These are phyloP conservation scores for Senna tora DNA, from an alignment of 306 rosid genomes.

Conservation along the genomic window DNA sequence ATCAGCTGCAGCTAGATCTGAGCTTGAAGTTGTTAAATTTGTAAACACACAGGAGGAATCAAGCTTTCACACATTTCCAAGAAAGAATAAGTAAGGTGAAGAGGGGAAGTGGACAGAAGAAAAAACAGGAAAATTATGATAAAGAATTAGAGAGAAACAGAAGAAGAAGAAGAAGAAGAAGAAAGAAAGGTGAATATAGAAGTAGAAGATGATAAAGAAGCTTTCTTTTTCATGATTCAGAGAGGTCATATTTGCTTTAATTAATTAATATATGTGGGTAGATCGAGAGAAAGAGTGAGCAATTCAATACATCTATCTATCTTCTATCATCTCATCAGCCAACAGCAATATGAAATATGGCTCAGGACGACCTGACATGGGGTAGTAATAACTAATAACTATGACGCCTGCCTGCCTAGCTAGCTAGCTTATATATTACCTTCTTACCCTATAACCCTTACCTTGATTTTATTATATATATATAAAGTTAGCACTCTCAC, in stretches of 20 bases:
- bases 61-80: conserved; percentile 33
- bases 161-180: conserved; percentile 4
- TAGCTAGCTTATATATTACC: too few species aligned
- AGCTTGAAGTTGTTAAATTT: conserved; percentile 3
- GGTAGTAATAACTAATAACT: conserved; percentile 26
- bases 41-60: background rate
- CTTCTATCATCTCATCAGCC: too few species aligned
- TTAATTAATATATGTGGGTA: conserved; percentile 3
- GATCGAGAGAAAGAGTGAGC: conserved; percentile 21
- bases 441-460: too few species aligned
- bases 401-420: background rate
- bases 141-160: conserved; percentile 29
- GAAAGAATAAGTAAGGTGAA: conserved; percentile 23
- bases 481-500: conserved; percentile 42
- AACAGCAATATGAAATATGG: conserved; percentile 41
- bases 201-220: conserved; percentile 34
- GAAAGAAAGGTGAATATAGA: background rate
- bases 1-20: conserved; percentile 1
- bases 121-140: conserved; percentile 27
- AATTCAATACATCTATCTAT: conserved; percentile 15
- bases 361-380: conserved; percentile 58
- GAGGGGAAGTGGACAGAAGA: conserved; percentile 25
- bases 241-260: conserved; percentile 33
- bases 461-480: conserved; percentile 34
- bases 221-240: conserved; percentile 41